phyloP scores from a whole-genome alignment of 2,329 filamentous ascomycete genomes.

The Tolypocladium ophioglossoides region DNA sequence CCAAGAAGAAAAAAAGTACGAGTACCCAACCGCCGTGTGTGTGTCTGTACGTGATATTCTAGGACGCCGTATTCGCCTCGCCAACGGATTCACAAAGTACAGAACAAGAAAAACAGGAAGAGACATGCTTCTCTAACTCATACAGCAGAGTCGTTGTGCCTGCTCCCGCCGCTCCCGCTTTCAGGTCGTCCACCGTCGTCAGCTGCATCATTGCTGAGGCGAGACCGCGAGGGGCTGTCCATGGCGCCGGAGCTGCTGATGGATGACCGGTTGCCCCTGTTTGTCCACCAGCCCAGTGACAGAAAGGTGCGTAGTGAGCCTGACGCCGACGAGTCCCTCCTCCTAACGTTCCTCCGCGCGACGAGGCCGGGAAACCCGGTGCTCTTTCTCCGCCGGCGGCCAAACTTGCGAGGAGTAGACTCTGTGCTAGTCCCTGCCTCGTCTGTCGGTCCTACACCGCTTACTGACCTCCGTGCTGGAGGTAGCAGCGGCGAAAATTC shows the following conservation, averaged over 20 bases:
- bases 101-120: background rate
- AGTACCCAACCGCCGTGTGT: background rate
- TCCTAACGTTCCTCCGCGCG: slow-evolving; percentile 33
- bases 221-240: slow-evolving; percentile 4
- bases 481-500: slow-evolving; percentile 30
- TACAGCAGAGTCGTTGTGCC: slow-evolving; percentile 20
- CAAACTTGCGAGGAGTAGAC: slow-evolving; percentile 18
- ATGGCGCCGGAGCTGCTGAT: slow-evolving; percentile 1
- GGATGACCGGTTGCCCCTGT: slow-evolving; percentile 4
- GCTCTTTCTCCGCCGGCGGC: slow-evolving; percentile 41
- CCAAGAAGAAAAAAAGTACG: background rate
- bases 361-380: slow-evolving; percentile 53
- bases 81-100: background rate
- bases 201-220: slow-evolving; percentile 11
- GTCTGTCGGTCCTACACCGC: slow-evolving; percentile 14
- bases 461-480: slow-evolving; percentile 20
- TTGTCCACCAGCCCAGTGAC: slow-evolving; percentile 44
- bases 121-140: slow-evolving; percentile 12
- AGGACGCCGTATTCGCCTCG: slow-evolving; percentile 4
- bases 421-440: slow-evolving; percentile 20
- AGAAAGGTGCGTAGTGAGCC: slow-evolving; percentile 41
- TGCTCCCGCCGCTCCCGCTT: slow-evolving; percentile 3
- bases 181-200: slow-evolving; percentile 3
- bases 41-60: background rate
- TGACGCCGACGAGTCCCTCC: slow-evolving; percentile 31